Conservation (phyloP, 805 yeast species). For the Suhomyces xylopsoci region DNA sequence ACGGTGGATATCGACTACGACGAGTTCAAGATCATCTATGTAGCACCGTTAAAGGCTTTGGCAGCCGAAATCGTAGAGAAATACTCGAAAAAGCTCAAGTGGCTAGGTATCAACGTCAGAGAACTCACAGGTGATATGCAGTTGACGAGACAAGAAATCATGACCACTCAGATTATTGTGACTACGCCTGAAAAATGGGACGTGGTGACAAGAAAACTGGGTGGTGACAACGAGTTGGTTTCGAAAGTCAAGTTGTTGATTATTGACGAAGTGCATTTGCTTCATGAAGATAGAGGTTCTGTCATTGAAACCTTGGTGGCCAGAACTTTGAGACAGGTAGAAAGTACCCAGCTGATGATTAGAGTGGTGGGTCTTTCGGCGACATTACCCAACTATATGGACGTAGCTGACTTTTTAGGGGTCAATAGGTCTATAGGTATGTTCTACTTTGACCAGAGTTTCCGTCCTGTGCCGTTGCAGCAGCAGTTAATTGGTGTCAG, state of each 20-base stretch:
- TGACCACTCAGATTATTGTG: slow-evolving; percentile 81
- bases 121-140: slow-evolving; percentile 97
- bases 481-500: slow-evolving; percentile 85
- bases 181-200: slow-evolving; percentile 98
- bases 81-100: slow-evolving; percentile 67
- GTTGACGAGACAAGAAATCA: slow-evolving; percentile 72
- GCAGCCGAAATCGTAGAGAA: slow-evolving; percentile 97
- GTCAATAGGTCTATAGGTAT: slow-evolving; percentile 88
- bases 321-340: slow-evolving; percentile 91
- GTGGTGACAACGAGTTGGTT: slow-evolving; percentile 82
- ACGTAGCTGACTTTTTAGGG: slow-evolving; percentile 91
- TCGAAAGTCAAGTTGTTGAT: slow-evolving; percentile 81
- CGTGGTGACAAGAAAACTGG: slow-evolving; percentile 91
- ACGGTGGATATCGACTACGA: slow-evolving; percentile 70
- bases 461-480: slow-evolving; percentile 89
- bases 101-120: slow-evolving; percentile 84
- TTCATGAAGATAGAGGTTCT: slow-evolving; percentile 97
- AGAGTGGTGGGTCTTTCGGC: slow-evolving; percentile 94
- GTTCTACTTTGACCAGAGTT: slow-evolving; percentile 91
- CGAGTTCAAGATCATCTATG: slow-evolving; percentile 87
- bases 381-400: slow-evolving; percentile 85
- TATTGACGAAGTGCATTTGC: slow-evolving; percentile 93
- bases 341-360: slow-evolving; percentile 88
- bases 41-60: slow-evolving; percentile 89
- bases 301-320: slow-evolving; percentile 95